phyloP scores from a whole-genome alignment of 2,329 filamentous ascomycete species.

The Xylaria sp. region DNA sequence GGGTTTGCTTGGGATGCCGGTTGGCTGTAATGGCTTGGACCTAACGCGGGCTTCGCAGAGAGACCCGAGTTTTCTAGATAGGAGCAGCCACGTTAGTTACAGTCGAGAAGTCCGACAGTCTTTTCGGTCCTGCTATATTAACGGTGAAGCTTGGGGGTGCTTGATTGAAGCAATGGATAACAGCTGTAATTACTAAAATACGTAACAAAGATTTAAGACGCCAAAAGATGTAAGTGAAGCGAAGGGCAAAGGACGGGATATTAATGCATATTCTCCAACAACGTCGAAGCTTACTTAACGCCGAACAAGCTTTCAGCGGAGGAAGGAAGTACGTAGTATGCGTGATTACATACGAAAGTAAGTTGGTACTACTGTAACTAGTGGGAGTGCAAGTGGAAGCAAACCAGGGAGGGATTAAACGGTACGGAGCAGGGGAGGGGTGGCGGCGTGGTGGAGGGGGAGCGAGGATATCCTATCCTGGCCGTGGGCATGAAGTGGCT shows the following conservation, averaged over 20 bases:
- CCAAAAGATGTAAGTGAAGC: conserved; percentile 41
- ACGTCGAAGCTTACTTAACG: conserved; percentile 43
- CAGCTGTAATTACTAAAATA: conserved; percentile 20
- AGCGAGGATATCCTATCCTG: conserved; percentile 32
- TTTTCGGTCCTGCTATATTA: not conserved
- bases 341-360: conserved; percentile 50
- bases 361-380: conserved; percentile 24
- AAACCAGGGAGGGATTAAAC: conserved; percentile 46
- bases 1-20: conserved; percentile 37
- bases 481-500: conserved; percentile 12
- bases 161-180: conserved; percentile 30
- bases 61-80: conserved; percentile 40
- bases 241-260: conserved; percentile 43
- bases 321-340: conserved; percentile 46
- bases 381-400: conserved; percentile 26
- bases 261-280: conserved; percentile 46
- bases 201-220: conserved; percentile 33
- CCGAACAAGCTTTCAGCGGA: conserved; percentile 45
- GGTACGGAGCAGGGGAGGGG: conserved; percentile 40
- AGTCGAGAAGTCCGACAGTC: conserved; percentile 1
- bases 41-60: conserved; percentile 43
- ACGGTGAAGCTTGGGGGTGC: conserved; percentile 19
- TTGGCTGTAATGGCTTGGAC: conserved; percentile 39
- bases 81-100: conserved; percentile 38
- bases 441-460: conserved; percentile 36